Evolutionary conservation across 176 grass and related monocot genomes (phyloP).

Genomic region (Oryza longistaminata): DNA sequence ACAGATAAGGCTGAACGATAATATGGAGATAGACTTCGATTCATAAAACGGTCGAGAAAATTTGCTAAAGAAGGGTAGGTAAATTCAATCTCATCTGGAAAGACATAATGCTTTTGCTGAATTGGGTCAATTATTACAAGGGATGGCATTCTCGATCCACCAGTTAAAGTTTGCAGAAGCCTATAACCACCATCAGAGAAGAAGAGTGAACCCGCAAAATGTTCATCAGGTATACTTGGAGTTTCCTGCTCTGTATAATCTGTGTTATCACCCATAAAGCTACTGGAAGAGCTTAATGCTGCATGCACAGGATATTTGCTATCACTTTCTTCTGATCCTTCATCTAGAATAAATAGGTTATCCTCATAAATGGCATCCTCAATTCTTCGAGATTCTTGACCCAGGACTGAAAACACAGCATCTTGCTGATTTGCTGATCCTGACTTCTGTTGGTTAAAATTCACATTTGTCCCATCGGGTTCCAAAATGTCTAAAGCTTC

Average conservation of each 20-base stretch:
- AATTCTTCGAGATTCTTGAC: slow-evolving; percentile 30
- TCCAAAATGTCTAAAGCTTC: slow-evolving; percentile 35
- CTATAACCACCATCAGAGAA: slow-evolving; percentile 82
- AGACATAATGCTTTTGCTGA: slow-evolving; percentile 66
- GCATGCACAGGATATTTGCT: slow-evolving; percentile 24
- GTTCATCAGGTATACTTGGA: slow-evolving; percentile 29
- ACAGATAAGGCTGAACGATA: slow-evolving; percentile 40
- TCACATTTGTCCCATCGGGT: slow-evolving; percentile 13
- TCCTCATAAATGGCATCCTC: slow-evolving; percentile 39
- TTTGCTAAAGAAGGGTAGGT: slow-evolving; percentile 58
- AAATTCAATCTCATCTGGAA: slow-evolving; percentile 63
- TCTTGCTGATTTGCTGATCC: slow-evolving; percentile 27
- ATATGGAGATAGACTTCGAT: slow-evolving; percentile 70
- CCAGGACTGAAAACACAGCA: slow-evolving; percentile 11
- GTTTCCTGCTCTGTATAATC: slow-evolving; percentile 19
- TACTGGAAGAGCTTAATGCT: slow-evolving; percentile 35
- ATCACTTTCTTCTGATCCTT: slow-evolving; percentile 42
- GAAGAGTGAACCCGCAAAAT: slow-evolving; percentile 71
- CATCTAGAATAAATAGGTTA: slow-evolving; percentile 39
- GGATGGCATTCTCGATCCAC: slow-evolving; percentile 72
- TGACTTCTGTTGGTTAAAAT: slow-evolving; percentile 38
- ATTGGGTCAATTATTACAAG: slow-evolving; percentile 85
- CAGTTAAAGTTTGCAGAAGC: slow-evolving; percentile 72
- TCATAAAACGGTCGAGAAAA: slow-evolving; percentile 78
- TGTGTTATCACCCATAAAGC: slow-evolving; percentile 26